Conservation (phyloP, 306 rosid species). For the Fagus crenata region DNA sequence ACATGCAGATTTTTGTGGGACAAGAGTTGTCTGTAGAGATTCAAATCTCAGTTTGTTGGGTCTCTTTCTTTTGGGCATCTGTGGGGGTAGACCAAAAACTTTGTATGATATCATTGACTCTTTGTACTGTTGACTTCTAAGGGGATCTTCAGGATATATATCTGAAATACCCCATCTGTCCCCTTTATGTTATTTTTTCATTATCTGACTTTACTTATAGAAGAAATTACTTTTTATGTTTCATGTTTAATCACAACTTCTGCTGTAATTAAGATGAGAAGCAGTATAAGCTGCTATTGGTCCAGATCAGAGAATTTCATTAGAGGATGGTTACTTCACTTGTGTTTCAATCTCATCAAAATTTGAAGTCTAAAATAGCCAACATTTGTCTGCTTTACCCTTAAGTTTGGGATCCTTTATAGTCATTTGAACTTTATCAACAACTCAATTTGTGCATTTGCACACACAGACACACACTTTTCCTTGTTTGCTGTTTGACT, state of each 20-base stretch:
- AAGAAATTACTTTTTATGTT: not conserved
- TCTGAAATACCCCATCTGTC: not conserved
- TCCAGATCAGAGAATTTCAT: not conserved
- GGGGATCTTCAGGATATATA: not conserved
- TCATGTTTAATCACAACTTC: not conserved
- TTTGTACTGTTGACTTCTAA: not conserved
- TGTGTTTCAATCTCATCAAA: not conserved
- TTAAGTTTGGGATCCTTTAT: constrained; percentile 6
- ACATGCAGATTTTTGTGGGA: too few species aligned
- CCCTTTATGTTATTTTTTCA: too few species aligned
- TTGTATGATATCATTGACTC: too few species aligned
- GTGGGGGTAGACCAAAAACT: too few species aligned
- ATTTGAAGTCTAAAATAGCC: constrained; percentile 6
- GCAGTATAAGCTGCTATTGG: constrained; percentile 18
- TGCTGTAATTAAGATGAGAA: constrained; percentile 10
- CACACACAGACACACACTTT: not conserved
- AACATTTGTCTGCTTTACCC: constrained; percentile 8
- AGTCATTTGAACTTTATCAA: constrained; percentile 20
- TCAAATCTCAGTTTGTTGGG: too few species aligned
- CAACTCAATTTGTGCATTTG: not conserved
- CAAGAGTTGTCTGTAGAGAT: too few species aligned
- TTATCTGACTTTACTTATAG: too few species aligned
- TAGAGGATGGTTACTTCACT: not conserved
- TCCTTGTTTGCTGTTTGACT: constrained; percentile 41
- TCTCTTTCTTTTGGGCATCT: too few species aligned